phyloP scores from a whole-genome alignment of 148 eudicot species.

The Silene conica region DNA sequence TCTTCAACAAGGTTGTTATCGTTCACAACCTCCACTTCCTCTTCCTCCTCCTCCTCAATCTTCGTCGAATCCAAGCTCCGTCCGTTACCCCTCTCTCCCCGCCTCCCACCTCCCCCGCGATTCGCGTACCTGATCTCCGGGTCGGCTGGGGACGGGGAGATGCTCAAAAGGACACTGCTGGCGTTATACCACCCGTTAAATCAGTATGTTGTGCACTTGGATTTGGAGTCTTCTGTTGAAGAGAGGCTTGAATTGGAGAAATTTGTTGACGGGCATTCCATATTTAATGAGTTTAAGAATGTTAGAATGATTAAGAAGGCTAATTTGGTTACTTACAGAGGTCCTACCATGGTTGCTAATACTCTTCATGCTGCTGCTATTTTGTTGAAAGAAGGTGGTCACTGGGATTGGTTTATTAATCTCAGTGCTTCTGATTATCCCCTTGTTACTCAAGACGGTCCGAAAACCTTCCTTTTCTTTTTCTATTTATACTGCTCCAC shows the following conservation, averaged over 20 bases:
- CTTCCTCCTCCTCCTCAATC: conserved; percentile 33
- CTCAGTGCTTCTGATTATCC: conserved; percentile 96
- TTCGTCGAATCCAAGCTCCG: conserved; percentile 72
- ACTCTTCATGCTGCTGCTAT: conserved; percentile 90
- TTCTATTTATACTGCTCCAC: no score
- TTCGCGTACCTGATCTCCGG: conserved; percentile 87
- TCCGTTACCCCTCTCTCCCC: conserved; percentile 36
- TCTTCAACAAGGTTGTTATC: conserved; percentile 34
- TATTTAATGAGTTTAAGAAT: conserved; percentile 48
- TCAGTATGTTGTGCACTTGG: conserved; percentile 74
- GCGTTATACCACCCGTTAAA: conserved; percentile 76
- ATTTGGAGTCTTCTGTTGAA: conserved; percentile 52
- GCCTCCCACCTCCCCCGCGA: conserved; percentile 53
- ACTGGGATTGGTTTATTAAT: conserved; percentile 98
- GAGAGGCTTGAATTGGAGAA: conserved; percentile 47
- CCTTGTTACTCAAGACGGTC: conserved; percentile 87
- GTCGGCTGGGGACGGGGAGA: conserved; percentile 57
- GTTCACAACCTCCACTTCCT: conserved; percentile 22
- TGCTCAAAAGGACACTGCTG: conserved; percentile 53
- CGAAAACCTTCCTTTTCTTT: no score
- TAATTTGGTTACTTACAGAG: conserved; percentile 76
- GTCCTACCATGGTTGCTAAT: conserved; percentile 93
- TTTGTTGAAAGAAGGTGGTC: conserved; percentile 59
- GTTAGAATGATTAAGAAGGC: conserved; percentile 80
- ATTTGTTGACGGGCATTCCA: conserved; percentile 33